Base-by-base conservation (phyloP, 441 rosid genomes). In the Brassica balearica region DNA sequence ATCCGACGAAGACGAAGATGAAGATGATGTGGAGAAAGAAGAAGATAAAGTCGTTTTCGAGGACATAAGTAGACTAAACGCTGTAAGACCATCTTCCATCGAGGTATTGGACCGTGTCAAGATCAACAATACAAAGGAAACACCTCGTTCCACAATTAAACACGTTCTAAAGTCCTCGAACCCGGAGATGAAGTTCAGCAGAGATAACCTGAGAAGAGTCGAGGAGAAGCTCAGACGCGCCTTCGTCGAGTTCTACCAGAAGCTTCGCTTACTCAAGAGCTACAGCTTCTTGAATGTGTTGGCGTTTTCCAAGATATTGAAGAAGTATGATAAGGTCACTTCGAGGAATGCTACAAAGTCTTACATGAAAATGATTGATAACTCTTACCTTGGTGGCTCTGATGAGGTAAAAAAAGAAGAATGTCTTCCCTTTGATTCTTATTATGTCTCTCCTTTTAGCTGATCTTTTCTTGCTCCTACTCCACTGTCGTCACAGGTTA, bases 271-370 rank as follows among this genome's bases (percentile, higher is more conserved):
- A 63, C 90, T 88, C 43, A 87, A 88, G 73, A 83, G 81, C 82
- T 88, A 81, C 55, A 85, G 90, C 82, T 91, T 88, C 86, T 78
- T 84, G 82, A 91, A 91, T 73, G 77, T 79, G 8, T 73, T 89
- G 79, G 95, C 93, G 6, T 84, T 87, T 70, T 88, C 91, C 3
- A 90, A 90, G 83, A 90, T 90, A 65, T 78, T 92, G 90, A 91
- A 91, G 88, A 92, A 92, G 80, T 89, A 89, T 67, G 97, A 91
- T 74, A 90, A 90, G 89, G 93, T 89, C 9, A 71, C 38, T 11
- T 81, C 82, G 8, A 82, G 89, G 69, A 80, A 78, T 69, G 87
- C 83, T 72, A 51, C 85, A 23, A 82, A 62, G 77, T 17, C 79
- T 25, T 87, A 84, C 79, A 76, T 85, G 87, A 79, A 62, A 62